Base-by-base conservation (phyloP, 345 rosid species). In the Linum usitatissimum region DNA sequence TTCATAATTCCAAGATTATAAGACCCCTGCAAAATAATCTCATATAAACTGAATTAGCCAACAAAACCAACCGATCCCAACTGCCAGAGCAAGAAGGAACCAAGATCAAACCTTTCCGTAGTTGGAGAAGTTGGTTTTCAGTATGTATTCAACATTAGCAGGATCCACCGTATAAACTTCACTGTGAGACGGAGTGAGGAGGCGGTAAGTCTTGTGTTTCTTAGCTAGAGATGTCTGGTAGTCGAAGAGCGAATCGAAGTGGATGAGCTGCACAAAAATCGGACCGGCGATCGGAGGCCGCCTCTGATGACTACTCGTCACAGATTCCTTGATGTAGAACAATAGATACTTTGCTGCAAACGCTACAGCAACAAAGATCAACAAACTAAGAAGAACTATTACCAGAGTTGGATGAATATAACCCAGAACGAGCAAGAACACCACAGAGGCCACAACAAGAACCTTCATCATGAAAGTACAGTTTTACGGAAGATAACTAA, bases 281-380 rank as follows among this genome's bases (percentile, higher is more conserved):
- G 74, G 66, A 65, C 83, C 83, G 30, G 57, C 74, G 9, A 79
- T 60, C n/a, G 80, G 83, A 54, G 80, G 75, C 64, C 72, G 68
- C 51, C 28, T 1, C 28, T 23, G 28, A 23, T 64, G 66, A 40
- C 73, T 66, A 8, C 62, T 63, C 54, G 59, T 53, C 36, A 64
- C 54, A 9, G 60, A 20, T 30, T 79, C 78, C 56, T 65, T 73
- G 0, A 73, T n/a, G 66, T 69, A 68, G 42, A 61, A 61, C 39
- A 71, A 6, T 18, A 62, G 20, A 56, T 23, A 67, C 23, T 30
- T 61, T 12, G 34, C 45, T 45, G 31, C 51, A 65, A 57, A 66
- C 51, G 58, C 21, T 12, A 56, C 18, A 36, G 38, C 30, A 9
- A 60, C 21, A 30, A 66, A 9, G 31, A 63, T 45, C 9, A 58